Evolutionary conservation across 2,329 filamentous ascomycete genomes (phyloP).

Genomic region (Neobulgaria alba): DNA sequence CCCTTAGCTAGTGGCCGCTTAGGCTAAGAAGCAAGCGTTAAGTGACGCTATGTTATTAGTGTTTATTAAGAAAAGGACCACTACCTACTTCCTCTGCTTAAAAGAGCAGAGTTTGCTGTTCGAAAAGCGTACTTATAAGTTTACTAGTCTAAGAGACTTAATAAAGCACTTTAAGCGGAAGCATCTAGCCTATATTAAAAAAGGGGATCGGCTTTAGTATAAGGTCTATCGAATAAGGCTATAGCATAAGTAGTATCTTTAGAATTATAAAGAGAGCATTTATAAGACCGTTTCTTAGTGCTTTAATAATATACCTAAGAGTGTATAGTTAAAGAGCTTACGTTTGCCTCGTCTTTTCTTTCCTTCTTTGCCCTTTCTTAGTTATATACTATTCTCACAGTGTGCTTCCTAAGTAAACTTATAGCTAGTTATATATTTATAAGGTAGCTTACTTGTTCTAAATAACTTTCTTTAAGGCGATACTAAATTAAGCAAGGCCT

Average conservation of each 20-base stretch:
- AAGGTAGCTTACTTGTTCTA: no score
- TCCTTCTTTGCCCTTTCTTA: no score
- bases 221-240: conserved; percentile 17
- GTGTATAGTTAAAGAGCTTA: no score
- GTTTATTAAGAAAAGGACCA: conserved; percentile 15
- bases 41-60: conserved; percentile 16
- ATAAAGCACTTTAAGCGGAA: conserved; percentile 20
- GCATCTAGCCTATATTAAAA: conserved; percentile 15
- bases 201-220: conserved; percentile 12
- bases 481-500: no score
- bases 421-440: no score
- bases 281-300: conserved; percentile 12
- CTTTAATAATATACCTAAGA: no score
- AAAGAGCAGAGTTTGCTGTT: conserved; percentile 11
- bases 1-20: conserved; percentile 12
- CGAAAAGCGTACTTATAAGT: conserved; percentile 13
- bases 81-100: conserved; percentile 17
- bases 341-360: no score
- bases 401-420: no score
- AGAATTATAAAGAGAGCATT: conserved; percentile 15
- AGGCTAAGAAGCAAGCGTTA: conserved; percentile 18
- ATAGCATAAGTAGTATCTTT: conserved; percentile 13
- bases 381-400: no score
- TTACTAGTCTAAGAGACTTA: conserved; percentile 16
- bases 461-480: no score